Percentiles rank a stretch among this genome's conserved stretches.
Conservation (phyloP, 352 stramenopile species). For the Blastocystis sp. region DNA sequence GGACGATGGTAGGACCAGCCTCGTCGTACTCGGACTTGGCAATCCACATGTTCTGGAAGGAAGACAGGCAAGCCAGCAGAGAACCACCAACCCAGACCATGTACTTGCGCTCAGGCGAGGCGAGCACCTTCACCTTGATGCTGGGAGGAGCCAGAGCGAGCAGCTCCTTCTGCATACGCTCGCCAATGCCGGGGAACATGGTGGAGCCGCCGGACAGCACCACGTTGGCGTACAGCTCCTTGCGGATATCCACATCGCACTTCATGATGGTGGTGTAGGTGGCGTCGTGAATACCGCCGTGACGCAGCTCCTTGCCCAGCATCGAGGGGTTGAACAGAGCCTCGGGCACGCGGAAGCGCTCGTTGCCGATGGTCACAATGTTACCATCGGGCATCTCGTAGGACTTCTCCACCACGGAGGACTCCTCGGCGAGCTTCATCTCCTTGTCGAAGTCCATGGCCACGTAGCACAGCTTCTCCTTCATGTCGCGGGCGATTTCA, state of each 20-base stretch:
- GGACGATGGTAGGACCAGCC: slow-evolving; percentile 89
- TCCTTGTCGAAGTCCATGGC: slow-evolving; percentile 83
- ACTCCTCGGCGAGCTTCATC: slow-evolving; percentile 83
- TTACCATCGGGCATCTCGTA: slow-evolving; percentile 92
- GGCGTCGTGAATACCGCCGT: slow-evolving; percentile 81
- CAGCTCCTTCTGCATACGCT: slow-evolving; percentile 87
- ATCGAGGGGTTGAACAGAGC: slow-evolving; percentile 91
- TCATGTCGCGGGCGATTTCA: slow-evolving; percentile 89
- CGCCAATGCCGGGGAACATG: slow-evolving; percentile 89
- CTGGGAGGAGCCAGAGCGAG: slow-evolving; percentile 83
- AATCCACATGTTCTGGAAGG: slow-evolving; percentile 97
- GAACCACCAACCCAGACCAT: slow-evolving; percentile 95
- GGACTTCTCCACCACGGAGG: slow-evolving; percentile 87
- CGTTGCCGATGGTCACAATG: slow-evolving; percentile 92
- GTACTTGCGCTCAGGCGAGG: slow-evolving; percentile 87
- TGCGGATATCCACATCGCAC: slow-evolving; percentile 85
- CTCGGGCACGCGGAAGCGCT: slow-evolving; percentile 88
- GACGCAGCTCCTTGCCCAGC: slow-evolving; percentile 82
- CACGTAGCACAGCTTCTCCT: slow-evolving; percentile 91
- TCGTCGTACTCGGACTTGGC: slow-evolving; percentile 94
- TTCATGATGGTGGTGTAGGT: slow-evolving; percentile 86
- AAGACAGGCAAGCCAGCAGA: slow-evolving; percentile 89
- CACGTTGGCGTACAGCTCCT: slow-evolving; percentile 91
- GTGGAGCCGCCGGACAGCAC: slow-evolving; percentile 90
- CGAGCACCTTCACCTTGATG: slow-evolving; percentile 93